phyloP scores from a whole-genome alignment of 176 grass and related monocot genomes.

The Elaeis guineensis region DNA sequence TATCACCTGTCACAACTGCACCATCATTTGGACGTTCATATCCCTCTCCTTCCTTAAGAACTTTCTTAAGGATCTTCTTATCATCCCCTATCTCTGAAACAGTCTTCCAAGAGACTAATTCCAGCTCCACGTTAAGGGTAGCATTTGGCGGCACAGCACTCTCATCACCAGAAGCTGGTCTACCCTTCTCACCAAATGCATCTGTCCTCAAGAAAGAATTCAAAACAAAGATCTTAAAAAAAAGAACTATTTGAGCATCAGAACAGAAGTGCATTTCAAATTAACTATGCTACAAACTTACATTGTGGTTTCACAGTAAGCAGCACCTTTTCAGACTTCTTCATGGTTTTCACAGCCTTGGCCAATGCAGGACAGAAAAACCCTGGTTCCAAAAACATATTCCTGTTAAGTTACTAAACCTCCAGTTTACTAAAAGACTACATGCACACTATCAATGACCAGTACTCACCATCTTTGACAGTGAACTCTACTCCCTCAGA shows the following conservation, averaged over 20 bases:
- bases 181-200: constrained; percentile 59
- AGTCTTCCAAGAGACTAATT: constrained; percentile 69
- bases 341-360: constrained; percentile 78
- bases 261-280: neutral
- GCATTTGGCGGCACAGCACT: constrained; percentile 49
- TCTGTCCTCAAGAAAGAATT: constrained; percentile 23
- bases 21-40: constrained; percentile 65
- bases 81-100: constrained; percentile 63
- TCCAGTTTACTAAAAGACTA: too few species aligned
- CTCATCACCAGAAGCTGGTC: constrained; percentile 27
- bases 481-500: constrained; percentile 79
- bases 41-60: constrained; percentile 63
- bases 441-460: too few species aligned
- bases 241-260: too few species aligned
- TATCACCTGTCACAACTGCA: constrained; percentile 45
- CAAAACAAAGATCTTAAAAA: too few species aligned
- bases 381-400: constrained; percentile 32
- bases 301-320: constrained; percentile 69
- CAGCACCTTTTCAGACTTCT: constrained; percentile 63
- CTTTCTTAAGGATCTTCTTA: constrained; percentile 66
- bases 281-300: constrained; percentile 20
- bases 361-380: constrained; percentile 68
- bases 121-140: constrained; percentile 45
- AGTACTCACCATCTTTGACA: constrained; percentile 45
- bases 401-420: too few species aligned